Conservation (phyloP, 495 filamentous ascomycete species). For the Immersiella caudata region DNA sequence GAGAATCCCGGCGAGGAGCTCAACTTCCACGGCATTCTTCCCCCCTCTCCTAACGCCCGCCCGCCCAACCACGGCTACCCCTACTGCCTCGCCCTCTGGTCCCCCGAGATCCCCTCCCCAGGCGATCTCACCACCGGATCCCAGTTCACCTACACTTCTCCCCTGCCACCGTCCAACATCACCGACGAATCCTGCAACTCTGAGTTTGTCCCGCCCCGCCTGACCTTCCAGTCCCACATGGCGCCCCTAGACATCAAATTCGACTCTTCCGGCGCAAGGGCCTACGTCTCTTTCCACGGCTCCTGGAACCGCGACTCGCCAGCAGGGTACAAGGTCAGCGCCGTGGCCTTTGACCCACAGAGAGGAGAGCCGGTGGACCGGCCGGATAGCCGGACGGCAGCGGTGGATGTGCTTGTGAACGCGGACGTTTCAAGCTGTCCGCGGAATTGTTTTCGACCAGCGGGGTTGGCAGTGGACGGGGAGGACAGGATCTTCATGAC, state of each 20-base stretch:
- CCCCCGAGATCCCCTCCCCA: constrained; percentile 37
- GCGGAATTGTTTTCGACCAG: constrained; percentile 57
- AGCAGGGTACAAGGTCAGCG: constrained; percentile 58
- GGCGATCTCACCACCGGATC: constrained; percentile 36
- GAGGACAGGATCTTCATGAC: constrained; percentile 57
- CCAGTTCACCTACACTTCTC: constrained; percentile 40
- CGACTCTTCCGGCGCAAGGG: constrained; percentile 27
- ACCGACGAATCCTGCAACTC: constrained; percentile 53
- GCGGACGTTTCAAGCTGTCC: constrained; percentile 49
- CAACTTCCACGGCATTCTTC: constrained; percentile 68
- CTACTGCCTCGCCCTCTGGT: constrained; percentile 66
- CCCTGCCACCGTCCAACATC: constrained; percentile 20
- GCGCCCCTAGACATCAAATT: constrained; percentile 67
- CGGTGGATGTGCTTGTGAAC: constrained; percentile 56
- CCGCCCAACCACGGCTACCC: constrained; percentile 69
- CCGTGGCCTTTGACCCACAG: constrained; percentile 42
- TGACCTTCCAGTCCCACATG: constrained; percentile 62
- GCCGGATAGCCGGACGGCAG: constrained; percentile 44
- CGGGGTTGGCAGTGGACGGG: constrained; percentile 55
- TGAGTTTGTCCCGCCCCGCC: constrained; percentile 46
- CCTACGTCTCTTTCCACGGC: constrained; percentile 50
- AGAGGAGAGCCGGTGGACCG: constrained; percentile 47
- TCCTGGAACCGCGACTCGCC: constrained; percentile 58
- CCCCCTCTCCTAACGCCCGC: constrained; percentile 37
- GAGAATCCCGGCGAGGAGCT: constrained; percentile 77